Conservation (phyloP, 495 filamentous ascomycete genomes). For the Aspergillus steynii region DNA sequence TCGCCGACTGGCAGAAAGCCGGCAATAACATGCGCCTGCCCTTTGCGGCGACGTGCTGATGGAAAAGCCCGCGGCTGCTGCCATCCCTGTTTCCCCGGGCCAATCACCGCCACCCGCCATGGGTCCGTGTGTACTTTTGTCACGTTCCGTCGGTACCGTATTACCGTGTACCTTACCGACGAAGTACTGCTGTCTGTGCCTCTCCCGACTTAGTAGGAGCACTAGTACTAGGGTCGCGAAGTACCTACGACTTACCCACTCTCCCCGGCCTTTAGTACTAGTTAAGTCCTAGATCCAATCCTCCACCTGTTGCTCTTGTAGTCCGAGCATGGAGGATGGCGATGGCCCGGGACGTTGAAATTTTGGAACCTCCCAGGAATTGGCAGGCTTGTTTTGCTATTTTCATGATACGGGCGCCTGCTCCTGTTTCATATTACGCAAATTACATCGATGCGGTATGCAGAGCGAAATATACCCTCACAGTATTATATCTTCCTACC, state of each 20-base stretch:
- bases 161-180: neutral
- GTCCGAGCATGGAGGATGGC: neutral
- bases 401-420: no score
- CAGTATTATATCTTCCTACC: no score
- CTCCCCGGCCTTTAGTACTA: no score
- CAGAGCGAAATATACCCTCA: no score
- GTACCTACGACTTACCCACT: neutral
- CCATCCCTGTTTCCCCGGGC: slow-evolving; percentile 43
- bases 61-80: slow-evolving; percentile 31
- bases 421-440: no score
- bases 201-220: slow-evolving; percentile 2
- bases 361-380: no score
- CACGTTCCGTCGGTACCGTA: slow-evolving; percentile 13
- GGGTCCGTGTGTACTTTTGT: slow-evolving; percentile 34
- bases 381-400: no score
- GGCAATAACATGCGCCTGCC: slow-evolving; percentile 32
- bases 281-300: no score
- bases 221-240: slow-evolving; percentile 3
- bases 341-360: no score
- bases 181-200: slow-evolving; percentile 7
- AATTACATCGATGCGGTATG: no score
- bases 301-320: no score
- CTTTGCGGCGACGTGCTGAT: slow-evolving; percentile 43
- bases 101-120: slow-evolving; percentile 28
- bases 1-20: slow-evolving; percentile 14